Evolutionary conservation across 352 stramenopile species (phyloP), one percentile per base, ranked within the genome.

Genomic region (Thalassiosira mediterranea): DNA sequence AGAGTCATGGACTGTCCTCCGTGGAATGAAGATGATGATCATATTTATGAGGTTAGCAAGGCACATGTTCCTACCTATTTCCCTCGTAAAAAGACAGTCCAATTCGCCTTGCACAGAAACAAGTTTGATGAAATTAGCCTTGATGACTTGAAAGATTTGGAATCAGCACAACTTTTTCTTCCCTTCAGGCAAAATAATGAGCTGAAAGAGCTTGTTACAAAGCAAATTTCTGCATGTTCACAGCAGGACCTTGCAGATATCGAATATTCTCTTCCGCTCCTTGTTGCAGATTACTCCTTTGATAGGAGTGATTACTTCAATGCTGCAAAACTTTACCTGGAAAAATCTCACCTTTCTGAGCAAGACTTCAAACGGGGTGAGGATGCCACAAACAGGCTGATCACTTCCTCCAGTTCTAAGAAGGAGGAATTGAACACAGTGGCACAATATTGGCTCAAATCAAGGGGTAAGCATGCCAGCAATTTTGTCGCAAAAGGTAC

Each of bases 11-110:
- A 69, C 11, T n/a, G 17, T 17, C 17, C 57, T 29, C 54, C 54
- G 26, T 76, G 66, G 66, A 63, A 69, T 57, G 31, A 32, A 17
- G n/a, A 56, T 7, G 66, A 76, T 57, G 66, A 76, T 63, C 48
- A 54, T 11, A 76, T 76, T 63, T 76, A 76, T 37, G 66, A 76
- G 34, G n/a, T 21, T 31, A 69, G 56, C 21, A 76, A 19, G n/a
- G 0, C 37, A 15, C 13, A 40, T 23, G 37, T 48, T 8, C 66
- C 66, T 40, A 34, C 46, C 31, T 76, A 62, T 44, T 69, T 76
- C 29, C 46, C 47, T 2, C 44, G 26, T 26, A 47, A 76, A 19
- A 46, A 69, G 26, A 28, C 13, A 13, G 53, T 76, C 28, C 17
- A 28, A 56, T 76, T 76, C 60, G 66, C 66, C 19, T 42, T 76